A percentile compares a stretch with the other conserved stretches of the same genome.
Evolutionary conservation across 768 basidiomycete genomes (phyloP).

Genomic region (Suillus bovinus): DNA sequence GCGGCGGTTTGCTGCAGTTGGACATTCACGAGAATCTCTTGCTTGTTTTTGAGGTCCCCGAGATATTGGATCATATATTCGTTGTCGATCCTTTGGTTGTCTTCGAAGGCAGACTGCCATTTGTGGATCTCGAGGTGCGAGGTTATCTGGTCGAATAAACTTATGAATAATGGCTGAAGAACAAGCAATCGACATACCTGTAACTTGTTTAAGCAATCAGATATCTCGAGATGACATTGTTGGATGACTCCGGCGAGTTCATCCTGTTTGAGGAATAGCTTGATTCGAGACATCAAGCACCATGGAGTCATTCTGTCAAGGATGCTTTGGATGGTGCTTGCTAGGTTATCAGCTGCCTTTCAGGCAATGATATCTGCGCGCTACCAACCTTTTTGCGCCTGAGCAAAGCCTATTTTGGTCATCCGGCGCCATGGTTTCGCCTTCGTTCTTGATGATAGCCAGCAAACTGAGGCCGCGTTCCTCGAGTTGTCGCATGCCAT

Average conservation of each 20-base stretch:
- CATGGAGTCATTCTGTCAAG: conserved; percentile 43
- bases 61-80: conserved; percentile 43
- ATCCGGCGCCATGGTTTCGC: conserved; percentile 26
- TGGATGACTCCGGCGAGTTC: conserved; percentile 47
- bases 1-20: conserved; percentile 36
- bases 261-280: conserved; percentile 47
- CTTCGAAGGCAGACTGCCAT: conserved; percentile 49
- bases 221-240: conserved; percentile 44
- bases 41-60: conserved; percentile 43
- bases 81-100: conserved; percentile 43
- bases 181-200: conserved; percentile 33
- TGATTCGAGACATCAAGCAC: conserved; percentile 39
- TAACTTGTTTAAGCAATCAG: conserved; percentile 48
- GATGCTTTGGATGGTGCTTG: conserved; percentile 38
- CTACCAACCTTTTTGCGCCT: conserved; percentile 35
- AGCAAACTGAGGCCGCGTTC: conserved; percentile 48
- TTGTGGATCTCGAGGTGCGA: conserved; percentile 46
- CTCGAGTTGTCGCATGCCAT: conserved; percentile 44
- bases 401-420: conserved; percentile 34
- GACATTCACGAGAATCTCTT: conserved; percentile 35
- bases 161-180: not conserved
- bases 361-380: not conserved
- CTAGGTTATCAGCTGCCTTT: not conserved
- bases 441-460: conserved; percentile 36
- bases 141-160: conserved; percentile 35